These are phyloP conservation scores for Neoarthrinium moseri DNA, from an alignment of 2,329 filamentous ascomycete genomes.

Conservation along the genomic window DNA sequence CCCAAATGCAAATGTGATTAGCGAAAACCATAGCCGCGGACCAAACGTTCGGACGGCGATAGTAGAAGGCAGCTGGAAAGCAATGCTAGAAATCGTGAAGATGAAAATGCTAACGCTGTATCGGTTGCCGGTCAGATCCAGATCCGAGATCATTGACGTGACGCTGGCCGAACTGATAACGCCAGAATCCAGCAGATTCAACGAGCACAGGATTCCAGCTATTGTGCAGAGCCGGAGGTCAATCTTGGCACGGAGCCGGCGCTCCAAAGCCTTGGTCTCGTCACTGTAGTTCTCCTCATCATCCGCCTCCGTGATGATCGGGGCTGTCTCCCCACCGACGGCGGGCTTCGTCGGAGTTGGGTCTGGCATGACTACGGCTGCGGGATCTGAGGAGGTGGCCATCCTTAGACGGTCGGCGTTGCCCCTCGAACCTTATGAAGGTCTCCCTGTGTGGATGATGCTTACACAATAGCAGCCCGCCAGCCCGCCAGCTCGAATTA, in stretches of 20 bases:
- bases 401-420: no score
- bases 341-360: no score
- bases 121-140: slow-evolving; percentile 62
- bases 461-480: no score
- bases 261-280: slow-evolving; percentile 15
- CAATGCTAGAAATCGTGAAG: slow-evolving; percentile 67
- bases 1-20: slow-evolving; percentile 62
- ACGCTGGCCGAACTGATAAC: slow-evolving; percentile 70
- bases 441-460: no score
- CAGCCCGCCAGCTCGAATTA: no score
- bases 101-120: slow-evolving; percentile 73
- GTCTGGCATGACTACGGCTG: no score
- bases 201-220: slow-evolving; percentile 66
- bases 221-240: slow-evolving; percentile 70
- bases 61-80: slow-evolving; percentile 68
- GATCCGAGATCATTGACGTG: slow-evolving; percentile 64
- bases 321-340: background rate
- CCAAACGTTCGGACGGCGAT: slow-evolving; percentile 64
- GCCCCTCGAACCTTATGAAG: no score
- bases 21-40: slow-evolving; percentile 62
- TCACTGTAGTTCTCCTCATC: background rate
- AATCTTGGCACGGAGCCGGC: slow-evolving; percentile 54
- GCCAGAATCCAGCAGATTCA: slow-evolving; percentile 68
- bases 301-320: background rate
- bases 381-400: no score